Percentiles rank a stretch among this genome's conserved stretches.
Conservation (phyloP, 2,329 filamentous ascomycete species). For the Cytospora chrysosperma region DNA sequence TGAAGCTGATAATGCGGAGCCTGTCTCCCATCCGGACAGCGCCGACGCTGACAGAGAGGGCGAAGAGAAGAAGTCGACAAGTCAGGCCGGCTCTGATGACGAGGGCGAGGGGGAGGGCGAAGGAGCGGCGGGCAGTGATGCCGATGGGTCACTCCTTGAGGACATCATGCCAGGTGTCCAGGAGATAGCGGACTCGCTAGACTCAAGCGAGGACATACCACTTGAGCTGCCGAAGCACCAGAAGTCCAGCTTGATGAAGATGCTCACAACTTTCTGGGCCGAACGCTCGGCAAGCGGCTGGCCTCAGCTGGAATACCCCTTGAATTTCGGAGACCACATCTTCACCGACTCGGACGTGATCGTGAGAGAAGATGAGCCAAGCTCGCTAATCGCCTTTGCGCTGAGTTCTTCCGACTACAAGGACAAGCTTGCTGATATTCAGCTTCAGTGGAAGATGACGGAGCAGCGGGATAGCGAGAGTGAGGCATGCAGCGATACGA, state of each 20-base stretch:
- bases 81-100: conserved; percentile 65
- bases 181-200: conserved; percentile 62
- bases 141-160: conserved; percentile 67
- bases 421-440: conserved; percentile 70
- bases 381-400: conserved; percentile 91
- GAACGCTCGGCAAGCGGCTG: conserved; percentile 95
- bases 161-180: conserved; percentile 65
- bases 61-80: conserved; percentile 47
- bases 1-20: conserved; percentile 20
- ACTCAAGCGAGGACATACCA: conserved; percentile 58
- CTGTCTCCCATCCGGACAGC: conserved; percentile 37
- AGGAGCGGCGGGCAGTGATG: conserved; percentile 59
- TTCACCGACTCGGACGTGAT: conserved; percentile 97
- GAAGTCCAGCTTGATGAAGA: conserved; percentile 89
- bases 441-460: conserved; percentile 47
- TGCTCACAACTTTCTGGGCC: conserved; percentile 97
- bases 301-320: conserved; percentile 87
- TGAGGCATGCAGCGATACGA: conserved; percentile 31
- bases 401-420: conserved; percentile 86
- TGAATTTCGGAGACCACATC: conserved; percentile 85
- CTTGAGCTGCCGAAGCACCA: conserved; percentile 88
- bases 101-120: conserved; percentile 50
- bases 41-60: conserved; percentile 41
- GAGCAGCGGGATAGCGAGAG: conserved; percentile 39
- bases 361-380: conserved; percentile 94